Conservation (phyloP, 78 protist genomes). For the Chrysochromulina tobinii region DNA sequence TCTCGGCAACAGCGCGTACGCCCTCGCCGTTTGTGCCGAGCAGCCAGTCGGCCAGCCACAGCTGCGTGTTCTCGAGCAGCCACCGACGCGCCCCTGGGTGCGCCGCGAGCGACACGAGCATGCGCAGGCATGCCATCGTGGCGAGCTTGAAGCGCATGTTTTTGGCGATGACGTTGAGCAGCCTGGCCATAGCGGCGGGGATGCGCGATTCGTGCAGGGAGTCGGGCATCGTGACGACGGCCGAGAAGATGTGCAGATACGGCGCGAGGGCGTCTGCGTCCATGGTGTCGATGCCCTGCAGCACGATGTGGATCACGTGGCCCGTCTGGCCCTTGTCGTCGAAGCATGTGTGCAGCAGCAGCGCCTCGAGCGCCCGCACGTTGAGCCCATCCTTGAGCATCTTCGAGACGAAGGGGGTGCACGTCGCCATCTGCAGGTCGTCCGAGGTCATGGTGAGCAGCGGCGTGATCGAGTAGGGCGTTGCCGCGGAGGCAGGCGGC, state of each 20-base stretch:
- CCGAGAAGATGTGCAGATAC: not conserved
- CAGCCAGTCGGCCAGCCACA: not conserved
- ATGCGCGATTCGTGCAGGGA: not conserved
- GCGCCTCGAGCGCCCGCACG: not conserved
- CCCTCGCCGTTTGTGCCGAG: not conserved
- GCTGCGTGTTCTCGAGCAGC: not conserved
- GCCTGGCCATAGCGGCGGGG: not conserved
- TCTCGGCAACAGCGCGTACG: not conserved
- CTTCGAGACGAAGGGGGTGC: not conserved
- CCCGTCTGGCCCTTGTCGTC: not conserved
- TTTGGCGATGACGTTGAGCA: not conserved
- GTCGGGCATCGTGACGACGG: not conserved
- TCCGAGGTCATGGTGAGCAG: not conserved
- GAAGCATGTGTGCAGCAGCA: not conserved
- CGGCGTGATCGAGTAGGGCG: not conserved
- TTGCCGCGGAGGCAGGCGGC: not conserved
- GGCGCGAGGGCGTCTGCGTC: not conserved
- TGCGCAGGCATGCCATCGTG: not conserved
- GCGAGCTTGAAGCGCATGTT: constrained; percentile 8
- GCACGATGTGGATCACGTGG: not conserved
- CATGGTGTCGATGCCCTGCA: not conserved
- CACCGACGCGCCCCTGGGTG: not conserved
- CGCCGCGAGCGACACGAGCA: not conserved
- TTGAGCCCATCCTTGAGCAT: not conserved
- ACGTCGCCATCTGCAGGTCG: not conserved